Conservation (phyloP, 768 basidiomycete genomes). For the Auriscalpium orientale region DNA sequence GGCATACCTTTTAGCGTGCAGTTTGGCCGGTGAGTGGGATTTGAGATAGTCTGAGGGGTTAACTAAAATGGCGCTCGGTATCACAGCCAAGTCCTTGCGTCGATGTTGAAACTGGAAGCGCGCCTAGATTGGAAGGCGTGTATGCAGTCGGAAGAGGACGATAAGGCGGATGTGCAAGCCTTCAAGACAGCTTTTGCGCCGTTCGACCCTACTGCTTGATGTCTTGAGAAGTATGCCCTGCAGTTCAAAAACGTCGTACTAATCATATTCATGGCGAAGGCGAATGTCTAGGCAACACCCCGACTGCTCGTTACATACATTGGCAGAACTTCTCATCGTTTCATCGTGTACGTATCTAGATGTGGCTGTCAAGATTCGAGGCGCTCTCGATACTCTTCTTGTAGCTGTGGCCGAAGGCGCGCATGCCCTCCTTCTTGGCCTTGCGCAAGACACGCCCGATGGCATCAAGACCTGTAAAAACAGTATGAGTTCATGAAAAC, state of each 20-base stretch:
- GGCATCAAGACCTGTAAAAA: constrained; percentile 66
- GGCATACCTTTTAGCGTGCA: constrained; percentile 80
- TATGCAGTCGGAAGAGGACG: constrained; percentile 73
- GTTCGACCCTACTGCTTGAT: constrained; percentile 49
- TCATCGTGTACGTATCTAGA: neutral
- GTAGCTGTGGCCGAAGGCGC: constrained; percentile 63
- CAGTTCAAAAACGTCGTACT: too few species aligned
- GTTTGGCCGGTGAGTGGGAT: constrained; percentile 74
- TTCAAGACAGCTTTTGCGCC: constrained; percentile 81
- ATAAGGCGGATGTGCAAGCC: constrained; percentile 70
- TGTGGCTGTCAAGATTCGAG: neutral
- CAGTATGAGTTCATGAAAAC: neutral
- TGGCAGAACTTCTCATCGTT: too few species aligned
- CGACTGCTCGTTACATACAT: too few species aligned
- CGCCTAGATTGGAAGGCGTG: constrained; percentile 93
- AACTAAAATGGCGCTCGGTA: constrained; percentile 5
- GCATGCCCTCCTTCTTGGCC: constrained; percentile 54
- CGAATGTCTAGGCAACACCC: too few species aligned
- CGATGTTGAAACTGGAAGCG: constrained; percentile 66
- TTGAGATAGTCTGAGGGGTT: neutral
- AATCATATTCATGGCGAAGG: too few species aligned
- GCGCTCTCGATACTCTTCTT: constrained; percentile 43
- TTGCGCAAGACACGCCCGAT: constrained; percentile 73
- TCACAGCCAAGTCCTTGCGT: constrained; percentile 71
- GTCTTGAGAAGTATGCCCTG: too few species aligned